Evolutionary conservation across 1,284 basidiomycete genomes (phyloP).

Genomic region (Heterobasidion parviporum): DNA sequence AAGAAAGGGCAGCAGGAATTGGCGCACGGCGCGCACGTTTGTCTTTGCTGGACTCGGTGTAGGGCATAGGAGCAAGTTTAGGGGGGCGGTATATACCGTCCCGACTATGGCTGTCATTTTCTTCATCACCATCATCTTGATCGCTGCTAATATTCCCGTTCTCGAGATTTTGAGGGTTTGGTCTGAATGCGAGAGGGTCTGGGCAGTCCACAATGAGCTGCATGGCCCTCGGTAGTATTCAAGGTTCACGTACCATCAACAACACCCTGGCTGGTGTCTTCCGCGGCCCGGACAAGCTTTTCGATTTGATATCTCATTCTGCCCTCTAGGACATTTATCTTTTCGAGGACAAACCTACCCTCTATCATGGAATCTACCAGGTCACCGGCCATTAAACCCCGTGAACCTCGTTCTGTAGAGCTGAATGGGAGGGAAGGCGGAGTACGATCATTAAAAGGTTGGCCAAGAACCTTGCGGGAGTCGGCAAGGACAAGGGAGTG

Average conservation of each 20-base stretch:
- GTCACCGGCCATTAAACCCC: slow-evolving; percentile 56
- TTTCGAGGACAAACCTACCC: slow-evolving; percentile 70
- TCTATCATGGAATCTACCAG: slow-evolving; percentile 69
- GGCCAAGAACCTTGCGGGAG: slow-evolving; percentile 58
- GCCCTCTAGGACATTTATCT: slow-evolving; percentile 71
- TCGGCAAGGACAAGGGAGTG: slow-evolving; percentile 79
- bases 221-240: slow-evolving; percentile 1
- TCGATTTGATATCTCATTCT: slow-evolving; percentile 95
- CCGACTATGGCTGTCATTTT: slow-evolving; percentile 20
- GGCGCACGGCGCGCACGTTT: slow-evolving; percentile 37
- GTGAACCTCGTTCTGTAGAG: slow-evolving; percentile 35
- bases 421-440: slow-evolving; percentile 48
- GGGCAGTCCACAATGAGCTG: slow-evolving; percentile 7
- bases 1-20: slow-evolving; percentile 64
- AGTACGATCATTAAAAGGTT: slow-evolving; percentile 45
- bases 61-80: slow-evolving; percentile 87
- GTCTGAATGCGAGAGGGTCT: slow-evolving; percentile 89
- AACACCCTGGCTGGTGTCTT: slow-evolving; percentile 42
- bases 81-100: slow-evolving; percentile 85
- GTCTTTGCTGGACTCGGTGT: slow-evolving; percentile 60
- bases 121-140: slow-evolving; percentile 24
- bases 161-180: slow-evolving; percentile 71
- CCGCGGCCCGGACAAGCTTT: slow-evolving; percentile 75
- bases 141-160: slow-evolving; percentile 29
- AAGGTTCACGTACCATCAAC: slow-evolving; percentile 49